phyloP scores from a whole-genome alignment of 2,329 filamentous ascomycete genomes.

The Fusarium dimerum region DNA sequence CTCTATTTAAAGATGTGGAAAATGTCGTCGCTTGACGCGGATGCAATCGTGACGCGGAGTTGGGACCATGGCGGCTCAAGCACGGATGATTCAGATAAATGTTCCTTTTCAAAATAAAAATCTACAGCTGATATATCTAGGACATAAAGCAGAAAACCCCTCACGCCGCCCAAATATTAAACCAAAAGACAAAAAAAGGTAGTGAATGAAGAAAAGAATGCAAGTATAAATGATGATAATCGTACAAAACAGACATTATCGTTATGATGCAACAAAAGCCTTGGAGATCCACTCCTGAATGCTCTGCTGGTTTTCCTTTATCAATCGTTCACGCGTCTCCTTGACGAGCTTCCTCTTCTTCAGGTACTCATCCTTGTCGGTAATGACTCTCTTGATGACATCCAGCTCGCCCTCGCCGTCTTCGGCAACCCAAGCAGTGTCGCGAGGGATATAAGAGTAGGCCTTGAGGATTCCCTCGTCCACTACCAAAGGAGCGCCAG shows the following conservation, averaged over 20 bases:
- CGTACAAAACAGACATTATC: conserved; percentile 11
- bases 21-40: no score
- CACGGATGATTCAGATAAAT: no score
- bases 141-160: neutral
- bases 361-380: conserved; percentile 20
- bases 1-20: no score
- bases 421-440: conserved; percentile 26
- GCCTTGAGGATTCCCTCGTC: conserved; percentile 25
- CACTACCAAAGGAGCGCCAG: conserved; percentile 29
- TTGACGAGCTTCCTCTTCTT: conserved; percentile 21
- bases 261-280: conserved; percentile 9
- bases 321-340: conserved; percentile 11
- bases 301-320: conserved; percentile 22
- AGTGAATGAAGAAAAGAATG: neutral
- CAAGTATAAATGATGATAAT: conserved; percentile 13
- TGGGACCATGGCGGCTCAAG: no score
- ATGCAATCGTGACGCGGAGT: no score
- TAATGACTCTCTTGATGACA: conserved; percentile 25
- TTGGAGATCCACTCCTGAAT: conserved; percentile 22
- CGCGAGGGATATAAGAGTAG: conserved; percentile 28
- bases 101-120: no score
- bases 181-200: neutral
- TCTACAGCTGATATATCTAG: no score
- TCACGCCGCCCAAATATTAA: neutral
- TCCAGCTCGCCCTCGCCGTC: conserved; percentile 30